These are phyloP conservation scores for Penicillium arizonense DNA, from an alignment of 495 filamentous ascomycete species.

Conservation along the genomic window DNA sequence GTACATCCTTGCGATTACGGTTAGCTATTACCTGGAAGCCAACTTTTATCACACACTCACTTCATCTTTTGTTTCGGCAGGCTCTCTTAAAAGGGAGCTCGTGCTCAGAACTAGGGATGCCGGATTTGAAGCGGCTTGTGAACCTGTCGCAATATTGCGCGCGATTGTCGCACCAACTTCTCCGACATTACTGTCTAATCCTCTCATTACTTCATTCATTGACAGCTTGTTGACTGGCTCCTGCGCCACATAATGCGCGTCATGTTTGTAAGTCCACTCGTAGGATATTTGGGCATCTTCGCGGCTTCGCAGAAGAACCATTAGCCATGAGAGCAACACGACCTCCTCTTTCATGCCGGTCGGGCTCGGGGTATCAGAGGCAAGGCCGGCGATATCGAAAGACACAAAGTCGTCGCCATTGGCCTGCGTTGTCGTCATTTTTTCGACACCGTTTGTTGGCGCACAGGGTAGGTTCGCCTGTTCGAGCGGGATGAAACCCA, in stretches of 20 bases:
- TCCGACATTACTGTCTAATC: conserved; percentile 22
- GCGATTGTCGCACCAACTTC: conserved; percentile 18
- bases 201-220: conserved; percentile 23
- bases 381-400: conserved; percentile 20
- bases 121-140: background rate
- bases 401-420: conserved; percentile 10
- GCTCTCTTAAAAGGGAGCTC: conserved; percentile 16
- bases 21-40: background rate
- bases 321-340: conserved; percentile 43
- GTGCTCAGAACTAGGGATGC: conserved; percentile 33
- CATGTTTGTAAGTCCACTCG: conserved; percentile 35
- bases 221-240: conserved; percentile 12
- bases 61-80: conserved; percentile 21
- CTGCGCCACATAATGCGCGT: background rate
- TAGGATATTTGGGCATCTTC: conserved; percentile 37
- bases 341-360: conserved; percentile 39
- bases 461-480: conserved; percentile 4
- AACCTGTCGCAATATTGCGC: conserved; percentile 14
- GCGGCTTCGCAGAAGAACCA: conserved; percentile 35
- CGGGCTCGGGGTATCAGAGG: conserved; percentile 9
- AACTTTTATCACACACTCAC: conserved; percentile 10
- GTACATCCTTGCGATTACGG: conserved; percentile 8
- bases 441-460: conserved; percentile 1
- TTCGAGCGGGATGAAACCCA: conserved; percentile 27
- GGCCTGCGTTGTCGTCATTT: background rate